Percentiles rank a stretch among this genome's conserved stretches.
Conservation (phyloP, 2,329 filamentous ascomycete genomes). For the Torrubiella hemipterigena region DNA sequence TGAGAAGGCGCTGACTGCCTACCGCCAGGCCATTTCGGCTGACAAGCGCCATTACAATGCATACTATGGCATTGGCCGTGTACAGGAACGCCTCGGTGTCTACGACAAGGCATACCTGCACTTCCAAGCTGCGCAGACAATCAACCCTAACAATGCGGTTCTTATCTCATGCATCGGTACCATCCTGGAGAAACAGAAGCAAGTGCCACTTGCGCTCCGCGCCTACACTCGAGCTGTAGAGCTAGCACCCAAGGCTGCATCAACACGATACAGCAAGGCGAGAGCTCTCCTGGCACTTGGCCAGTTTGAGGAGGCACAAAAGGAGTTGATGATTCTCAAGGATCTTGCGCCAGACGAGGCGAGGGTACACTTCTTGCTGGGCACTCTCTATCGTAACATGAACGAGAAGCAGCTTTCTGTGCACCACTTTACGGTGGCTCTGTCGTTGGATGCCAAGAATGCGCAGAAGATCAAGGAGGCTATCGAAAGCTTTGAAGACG, state of each 20-base stretch:
- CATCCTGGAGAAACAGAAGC: slow-evolving; percentile 79
- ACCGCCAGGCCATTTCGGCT: slow-evolving; percentile 73
- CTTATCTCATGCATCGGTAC: slow-evolving; percentile 86
- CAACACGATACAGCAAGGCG: slow-evolving; percentile 89
- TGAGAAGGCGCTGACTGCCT: slow-evolving; percentile 82
- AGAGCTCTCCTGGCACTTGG: slow-evolving; percentile 69
- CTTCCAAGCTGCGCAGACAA: slow-evolving; percentile 74
- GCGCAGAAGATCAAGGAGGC: slow-evolving; percentile 72
- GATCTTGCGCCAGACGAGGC: slow-evolving; percentile 89
- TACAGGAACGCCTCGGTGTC: slow-evolving; percentile 83
- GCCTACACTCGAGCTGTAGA: slow-evolving; percentile 77
- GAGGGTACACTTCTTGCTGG: slow-evolving; percentile 89
- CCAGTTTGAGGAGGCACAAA: slow-evolving; percentile 59
- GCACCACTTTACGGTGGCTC: slow-evolving; percentile 83
- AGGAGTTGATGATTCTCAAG: slow-evolving; percentile 78
- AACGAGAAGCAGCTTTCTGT: slow-evolving; percentile 72
- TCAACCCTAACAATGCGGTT: slow-evolving; percentile 90
- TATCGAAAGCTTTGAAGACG: slow-evolving; percentile 82
- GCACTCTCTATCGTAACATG: slow-evolving; percentile 65
- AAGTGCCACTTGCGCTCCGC: slow-evolving; percentile 63
- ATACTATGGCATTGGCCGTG: slow-evolving; percentile 81
- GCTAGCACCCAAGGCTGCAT: slow-evolving; percentile 66
- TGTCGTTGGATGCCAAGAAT: slow-evolving; percentile 94
- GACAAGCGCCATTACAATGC: slow-evolving; percentile 92
- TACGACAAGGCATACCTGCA: slow-evolving; percentile 86